Evolutionary conservation across 2,329 filamentous ascomycete genomes (phyloP), one percentile per base, ranked within the genome.

Genomic region (Pseudohalonectria lignicola): DNA sequence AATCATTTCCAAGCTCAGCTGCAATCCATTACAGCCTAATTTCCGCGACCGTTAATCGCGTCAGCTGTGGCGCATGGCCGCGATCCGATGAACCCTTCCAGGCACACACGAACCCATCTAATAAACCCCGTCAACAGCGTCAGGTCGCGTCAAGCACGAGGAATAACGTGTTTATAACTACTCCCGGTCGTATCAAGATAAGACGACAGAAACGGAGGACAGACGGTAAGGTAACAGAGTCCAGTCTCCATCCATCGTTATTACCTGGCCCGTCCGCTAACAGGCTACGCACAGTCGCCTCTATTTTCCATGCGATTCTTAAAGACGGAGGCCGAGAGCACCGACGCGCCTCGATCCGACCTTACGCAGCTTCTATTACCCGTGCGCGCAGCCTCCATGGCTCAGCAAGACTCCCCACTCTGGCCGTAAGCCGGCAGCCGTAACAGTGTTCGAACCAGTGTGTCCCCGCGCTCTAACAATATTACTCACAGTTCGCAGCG

Each of bases 251-350:
- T 28, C 36, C 36, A 30, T 37, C 33, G 30, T 37, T 30, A 28
- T 19, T 31, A 30, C 28, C 31, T 36, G 19, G 41, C 41, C 31
- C 37, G 37, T 39, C 39, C 17, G 18, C 41, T 40, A 37, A 41
- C 35, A 37, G 36, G 11, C n/a, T 41, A 26, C 36, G 28, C 18
- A 41, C 12, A 39, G 31, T 29, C 16, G 40, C 40, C 31, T 36
- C 34, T 17, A 25, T 41, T 23, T n/a, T 10, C 23, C 28, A 19
- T 40, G 18, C 17, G 16, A 31, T 31, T 31, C 17, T 31, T 31
- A 2, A 31, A 18, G 11, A 15, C 38, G 21, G 23, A 26, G 26
- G 33, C 17, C 13, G 39, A 31, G 15, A 21, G 20, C 12, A 18
- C 39, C 29, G 28, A 20, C 35, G 16, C 34, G 25, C 19, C 4